Percentiles rank a stretch among this genome's conserved stretches.
Conservation (phyloP, 2,329 filamentous ascomycete species). For the Fusarium luffae region DNA sequence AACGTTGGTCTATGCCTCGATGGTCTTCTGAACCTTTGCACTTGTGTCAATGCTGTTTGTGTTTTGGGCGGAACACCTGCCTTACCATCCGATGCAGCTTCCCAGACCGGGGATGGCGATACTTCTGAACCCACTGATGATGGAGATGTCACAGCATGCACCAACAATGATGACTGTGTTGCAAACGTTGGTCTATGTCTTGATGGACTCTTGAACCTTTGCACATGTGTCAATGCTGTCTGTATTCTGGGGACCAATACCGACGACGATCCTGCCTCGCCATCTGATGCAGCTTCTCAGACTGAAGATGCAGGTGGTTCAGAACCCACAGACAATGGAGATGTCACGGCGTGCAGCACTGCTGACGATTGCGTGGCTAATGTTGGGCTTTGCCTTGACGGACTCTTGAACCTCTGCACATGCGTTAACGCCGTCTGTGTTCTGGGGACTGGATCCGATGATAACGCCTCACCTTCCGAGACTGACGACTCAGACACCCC, state of each 20-base stretch:
- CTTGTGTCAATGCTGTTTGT: background rate
- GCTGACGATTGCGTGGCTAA: constrained; percentile 1
- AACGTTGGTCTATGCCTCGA: background rate
- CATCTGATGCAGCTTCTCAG: background rate
- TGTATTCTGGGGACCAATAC: background rate
- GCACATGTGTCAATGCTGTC: background rate
- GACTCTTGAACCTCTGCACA: background rate
- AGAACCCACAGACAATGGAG: background rate
- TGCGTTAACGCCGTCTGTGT: background rate
- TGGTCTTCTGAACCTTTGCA: background rate
- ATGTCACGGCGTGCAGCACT: background rate
- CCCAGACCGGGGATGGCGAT: background rate
- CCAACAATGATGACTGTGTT: background rate
- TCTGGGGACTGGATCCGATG: background rate
- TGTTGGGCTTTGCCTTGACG: background rate
- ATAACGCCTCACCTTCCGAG: background rate
- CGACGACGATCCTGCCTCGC: too few relatives aligned
- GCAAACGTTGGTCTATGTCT: background rate
- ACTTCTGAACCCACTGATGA: background rate
- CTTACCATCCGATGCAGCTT: background rate
- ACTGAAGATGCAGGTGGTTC: background rate
- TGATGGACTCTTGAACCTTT: background rate
- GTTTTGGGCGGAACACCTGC: background rate
- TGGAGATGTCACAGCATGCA: background rate
- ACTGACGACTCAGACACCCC: background rate